Conservation (phyloP, 306 rosid genomes). For the Echinosophora koreensis region DNA sequence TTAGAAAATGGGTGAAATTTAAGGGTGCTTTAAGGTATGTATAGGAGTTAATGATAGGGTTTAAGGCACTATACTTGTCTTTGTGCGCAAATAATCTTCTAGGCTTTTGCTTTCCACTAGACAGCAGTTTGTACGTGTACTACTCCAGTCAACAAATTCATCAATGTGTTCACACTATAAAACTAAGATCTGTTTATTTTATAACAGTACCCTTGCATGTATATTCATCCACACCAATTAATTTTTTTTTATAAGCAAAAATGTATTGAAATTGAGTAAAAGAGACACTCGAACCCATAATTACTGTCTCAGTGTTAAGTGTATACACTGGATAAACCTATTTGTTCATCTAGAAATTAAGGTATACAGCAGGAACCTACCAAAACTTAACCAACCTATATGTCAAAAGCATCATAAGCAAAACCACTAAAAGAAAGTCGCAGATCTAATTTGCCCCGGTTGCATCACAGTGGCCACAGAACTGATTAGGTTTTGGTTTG, state of each 20-base stretch:
- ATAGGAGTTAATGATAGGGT: slow-evolving; percentile 33
- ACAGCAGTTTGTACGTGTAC: slow-evolving; percentile 4
- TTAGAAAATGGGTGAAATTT: slow-evolving; percentile 1
- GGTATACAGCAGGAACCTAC: no score
- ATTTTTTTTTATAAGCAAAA: no score
- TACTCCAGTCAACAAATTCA: not conserved
- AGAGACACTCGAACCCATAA: no score
- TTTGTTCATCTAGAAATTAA: no score
- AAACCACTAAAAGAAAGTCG: no score
- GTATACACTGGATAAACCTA: no score
- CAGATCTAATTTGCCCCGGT: no score
- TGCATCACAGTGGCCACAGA: no score
- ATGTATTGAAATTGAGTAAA: no score
- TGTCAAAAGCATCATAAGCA: no score
- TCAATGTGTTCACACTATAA: slow-evolving; percentile 29
- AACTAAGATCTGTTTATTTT: slow-evolving; percentile 23
- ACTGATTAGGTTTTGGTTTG: not conserved
- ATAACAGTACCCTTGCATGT: not conserved
- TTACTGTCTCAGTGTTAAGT: no score
- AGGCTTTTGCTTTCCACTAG: slow-evolving; percentile 35
- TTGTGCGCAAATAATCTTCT: slow-evolving; percentile 32
- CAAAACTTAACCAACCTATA: no score
- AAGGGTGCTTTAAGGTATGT: slow-evolving; percentile 36
- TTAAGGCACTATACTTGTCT: slow-evolving; percentile 32
- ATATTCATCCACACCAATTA: not conserved